Percentiles rank a stretch among this genome's conserved stretches.
These are phyloP conservation scores for Aspergillus ochraceoroseus DNA, from an alignment of 2,329 filamentous ascomycete species.

Conservation along the genomic window DNA sequence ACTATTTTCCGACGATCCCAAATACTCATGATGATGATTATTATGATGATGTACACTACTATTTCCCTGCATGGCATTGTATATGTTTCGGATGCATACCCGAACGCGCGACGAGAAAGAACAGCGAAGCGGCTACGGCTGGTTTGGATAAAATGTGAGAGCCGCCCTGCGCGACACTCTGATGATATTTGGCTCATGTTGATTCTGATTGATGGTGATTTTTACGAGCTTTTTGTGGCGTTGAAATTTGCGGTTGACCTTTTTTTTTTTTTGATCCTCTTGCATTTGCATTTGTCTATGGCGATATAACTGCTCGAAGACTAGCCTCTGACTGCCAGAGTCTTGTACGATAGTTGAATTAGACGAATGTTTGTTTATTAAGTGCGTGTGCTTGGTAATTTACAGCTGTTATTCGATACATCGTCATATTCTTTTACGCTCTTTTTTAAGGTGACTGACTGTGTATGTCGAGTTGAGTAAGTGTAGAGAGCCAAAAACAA, in stretches of 20 bases:
- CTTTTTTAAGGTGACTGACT: too few relatives aligned
- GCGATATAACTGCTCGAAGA: conserved; percentile 8
- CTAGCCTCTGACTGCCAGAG: conserved; percentile 7
- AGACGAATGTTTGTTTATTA: conserved; percentile 9
- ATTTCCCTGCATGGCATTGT: conserved; percentile 16
- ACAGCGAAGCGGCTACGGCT: conserved; percentile 12
- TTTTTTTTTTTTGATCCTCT: neutral
- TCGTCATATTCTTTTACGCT: too few relatives aligned
- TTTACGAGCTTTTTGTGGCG: conserved; percentile 12
- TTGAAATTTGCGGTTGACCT: conserved; percentile 5
- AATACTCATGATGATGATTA: conserved; percentile 15
- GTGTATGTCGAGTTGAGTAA: too few relatives aligned
- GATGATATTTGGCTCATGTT: neutral
- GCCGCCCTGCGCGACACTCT: conserved; percentile 1
- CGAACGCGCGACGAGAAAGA: conserved; percentile 13
- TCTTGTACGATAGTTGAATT: conserved; percentile 14
- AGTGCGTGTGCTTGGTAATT: neutral
- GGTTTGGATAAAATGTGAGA: conserved; percentile 13
- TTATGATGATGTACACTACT: conserved; percentile 17
- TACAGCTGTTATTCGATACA: neutral
- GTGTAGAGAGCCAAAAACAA: too few relatives aligned
- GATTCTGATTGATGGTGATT: conserved; percentile 8
- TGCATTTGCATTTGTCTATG: conserved; percentile 11
- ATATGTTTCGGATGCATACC: conserved; percentile 9
- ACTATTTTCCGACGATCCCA: conserved; percentile 5